Evolutionary conservation across 2,329 filamentous ascomycete species (phyloP).

Genomic region (Penicillium sp.): DNA sequence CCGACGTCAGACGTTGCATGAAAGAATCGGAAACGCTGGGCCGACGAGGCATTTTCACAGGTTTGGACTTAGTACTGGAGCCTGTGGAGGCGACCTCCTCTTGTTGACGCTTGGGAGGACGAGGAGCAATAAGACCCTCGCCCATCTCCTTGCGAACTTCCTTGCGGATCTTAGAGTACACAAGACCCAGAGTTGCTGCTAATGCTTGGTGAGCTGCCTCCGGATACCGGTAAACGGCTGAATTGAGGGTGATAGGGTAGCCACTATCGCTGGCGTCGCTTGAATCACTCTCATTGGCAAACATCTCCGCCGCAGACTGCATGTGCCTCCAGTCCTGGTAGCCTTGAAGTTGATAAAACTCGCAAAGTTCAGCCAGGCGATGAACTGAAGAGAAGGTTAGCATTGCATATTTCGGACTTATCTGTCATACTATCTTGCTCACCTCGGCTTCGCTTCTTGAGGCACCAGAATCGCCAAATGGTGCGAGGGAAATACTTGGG

Average conservation of each 20-base stretch:
- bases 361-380: constrained; percentile 39
- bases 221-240: constrained; percentile 37
- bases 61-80: constrained; percentile 35
- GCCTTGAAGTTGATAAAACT: constrained; percentile 42
- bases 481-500: constrained; percentile 41
- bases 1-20: constrained; percentile 34
- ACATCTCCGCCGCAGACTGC: constrained; percentile 29
- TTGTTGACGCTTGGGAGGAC: constrained; percentile 37
- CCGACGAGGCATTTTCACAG: constrained; percentile 36
- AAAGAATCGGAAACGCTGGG: constrained; percentile 33
- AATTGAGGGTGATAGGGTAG: constrained; percentile 34
- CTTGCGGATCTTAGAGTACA: constrained; percentile 45
- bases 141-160: constrained; percentile 42
- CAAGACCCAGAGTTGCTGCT: constrained; percentile 40
- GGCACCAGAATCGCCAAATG: constrained; percentile 44
- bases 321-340: constrained; percentile 42
- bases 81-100: constrained; percentile 35
- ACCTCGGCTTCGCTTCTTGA: constrained; percentile 43
- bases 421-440: constrained; percentile 20
- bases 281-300: constrained; percentile 37
- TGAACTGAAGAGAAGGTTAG: constrained; percentile 29
- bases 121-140: constrained; percentile 31
- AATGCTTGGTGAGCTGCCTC: constrained; percentile 43
- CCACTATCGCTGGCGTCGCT: constrained; percentile 41
- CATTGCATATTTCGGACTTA: constrained; percentile 4